Evolutionary conservation across 2,329 filamentous ascomycete species (phyloP), one percentile per base, ranked within the genome.

Genomic region (Botrytis medusae): DNA sequence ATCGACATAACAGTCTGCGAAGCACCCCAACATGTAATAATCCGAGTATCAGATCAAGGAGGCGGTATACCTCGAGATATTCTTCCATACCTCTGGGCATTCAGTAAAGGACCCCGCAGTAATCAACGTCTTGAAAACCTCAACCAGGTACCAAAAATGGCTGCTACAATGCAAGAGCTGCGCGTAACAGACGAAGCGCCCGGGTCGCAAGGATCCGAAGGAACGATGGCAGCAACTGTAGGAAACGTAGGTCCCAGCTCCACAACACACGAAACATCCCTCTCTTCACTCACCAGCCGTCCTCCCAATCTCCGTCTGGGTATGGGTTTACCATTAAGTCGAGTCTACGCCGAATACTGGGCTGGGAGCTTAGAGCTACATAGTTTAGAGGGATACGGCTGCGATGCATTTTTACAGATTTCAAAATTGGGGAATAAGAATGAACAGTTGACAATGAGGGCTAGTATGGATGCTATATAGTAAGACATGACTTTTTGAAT

Each of bases 291-390:
- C 60, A 93, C 93, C 1, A 92, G 91, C 73, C 88, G 96, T 51
- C 93, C 94, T 29, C 95, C 96, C 0, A 92, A 97, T 80, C 84
- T 98, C 75, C 89, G 94, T 18, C 86, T 99, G 1, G 96, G 96
- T 6, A 97, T 99, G 87, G 96, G 96, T 1, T 83, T 99, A 69
- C 96, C 96, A 0, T 91, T 99, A 84, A 97, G 95, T 79, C 89
- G 94, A 75, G 93, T 98, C 4, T 99, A 98, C 82, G 94, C 95
- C 42, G 95, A 98, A 83, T 98, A 98, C 82, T 99, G 96, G 96
- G 96, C 96, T 4, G 96, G 96, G 37, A 96, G 89, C 78, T 84
- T 99, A 14, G 93, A 97, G 79, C 83, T 98, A 74, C 95, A 98
- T 81, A 98, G 93, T 79, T 84, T 99, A 12, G 95, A 98, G 81